Evolutionary conservation across 2,329 filamentous ascomycete genomes (phyloP), one percentile per base, ranked within the genome.

Genomic region (Ilyonectria sp.): DNA sequence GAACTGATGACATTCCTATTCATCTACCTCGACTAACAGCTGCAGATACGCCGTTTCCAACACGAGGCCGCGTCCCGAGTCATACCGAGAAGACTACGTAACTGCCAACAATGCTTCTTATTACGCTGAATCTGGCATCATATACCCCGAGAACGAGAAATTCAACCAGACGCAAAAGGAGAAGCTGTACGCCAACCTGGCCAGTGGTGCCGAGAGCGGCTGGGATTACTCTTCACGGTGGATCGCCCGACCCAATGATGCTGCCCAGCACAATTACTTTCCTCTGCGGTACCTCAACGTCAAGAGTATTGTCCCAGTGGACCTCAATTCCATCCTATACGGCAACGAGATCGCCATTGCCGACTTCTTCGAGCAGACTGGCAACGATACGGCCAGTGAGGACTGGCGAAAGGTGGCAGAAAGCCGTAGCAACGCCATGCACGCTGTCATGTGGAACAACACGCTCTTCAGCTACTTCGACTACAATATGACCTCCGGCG

Each of bases 261-360:
- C 90, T 7, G 85, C 85, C 37, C 79, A 82, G 29, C 88, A 91
- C 71, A 83, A 86, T 21, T 91, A 89, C 77, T 92, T 92, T 79
- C 90, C 91, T 0, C 83, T 92, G 9, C 86, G 90, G 35, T 90
- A 86, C 15, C 84, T 92, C 49, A 91, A 92, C 77, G 86, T 86
- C 7, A 80, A 82, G 63, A 84, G 88, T 52, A 84, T 87, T 11
- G 81, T 93, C 1, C 89, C 89, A 1, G 89, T 93, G 2, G 90
- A 92, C 63, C 84, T 93, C 69, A 92, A 93, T 78, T 88, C 90
- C 1, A 92, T 92, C 50, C 79, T 93, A 9, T 93, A 92, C 77
- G 85, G 85, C 72, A 91, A 91, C 70, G 91, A 93, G 74, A 80
- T 87, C 2, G 83, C 85, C 57, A 90, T 92, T 59, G 83, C 87